Evolutionary conservation across 2,329 filamentous ascomycete species (phyloP), one percentile per base, ranked within the genome.

Genomic region (Aphanocladium album): DNA sequence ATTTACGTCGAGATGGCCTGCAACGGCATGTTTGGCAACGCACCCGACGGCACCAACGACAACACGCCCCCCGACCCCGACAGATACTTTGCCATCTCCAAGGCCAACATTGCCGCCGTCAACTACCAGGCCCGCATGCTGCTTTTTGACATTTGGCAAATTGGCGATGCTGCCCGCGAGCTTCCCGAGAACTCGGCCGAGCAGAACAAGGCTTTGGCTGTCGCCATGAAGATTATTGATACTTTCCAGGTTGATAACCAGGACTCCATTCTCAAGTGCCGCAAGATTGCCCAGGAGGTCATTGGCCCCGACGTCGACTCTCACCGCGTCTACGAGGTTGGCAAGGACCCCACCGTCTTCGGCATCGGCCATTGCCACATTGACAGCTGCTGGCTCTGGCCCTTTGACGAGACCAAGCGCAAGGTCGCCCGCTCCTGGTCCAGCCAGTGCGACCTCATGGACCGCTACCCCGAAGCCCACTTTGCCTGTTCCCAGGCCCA

Each of bases 1-100:
- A 90, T 99, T 68, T 99, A 97, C 74, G 88, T 99, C 65, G 95
- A 99, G 77, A 96, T 98, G 90, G 95, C 95, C 21, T 98, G 95
- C 77, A 99, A 99, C 73, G 88, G 89, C 74, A 98, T 98, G 93
- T 98, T 98, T 76, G 95, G 95, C 67, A 96, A 96, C 72, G 89
- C 92, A 0, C 83, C 89, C 0, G 89, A 89, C 21, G 91, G 91
- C 27, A 91, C 96, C 72, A 67, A 66, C 49, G 86, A 82, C 35
- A 98, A 97, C 67, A 90, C 96, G 72, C 92, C 95, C 16, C 95
- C 95, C 0, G 81, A 89, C 62, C 89, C 90, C n/a, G 86, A 97
- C 78, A 89, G 83, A 68, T 90, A 89, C 71, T 99, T 89, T 73
- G 82, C 81, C 61, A 82, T 99, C 59, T 77, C 79, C 64, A 88